A percentile compares a stretch with the other conserved stretches of the same genome.
Conservation (phyloP, 2,329 filamentous ascomycete genomes). For the Curvularia sp. region DNA sequence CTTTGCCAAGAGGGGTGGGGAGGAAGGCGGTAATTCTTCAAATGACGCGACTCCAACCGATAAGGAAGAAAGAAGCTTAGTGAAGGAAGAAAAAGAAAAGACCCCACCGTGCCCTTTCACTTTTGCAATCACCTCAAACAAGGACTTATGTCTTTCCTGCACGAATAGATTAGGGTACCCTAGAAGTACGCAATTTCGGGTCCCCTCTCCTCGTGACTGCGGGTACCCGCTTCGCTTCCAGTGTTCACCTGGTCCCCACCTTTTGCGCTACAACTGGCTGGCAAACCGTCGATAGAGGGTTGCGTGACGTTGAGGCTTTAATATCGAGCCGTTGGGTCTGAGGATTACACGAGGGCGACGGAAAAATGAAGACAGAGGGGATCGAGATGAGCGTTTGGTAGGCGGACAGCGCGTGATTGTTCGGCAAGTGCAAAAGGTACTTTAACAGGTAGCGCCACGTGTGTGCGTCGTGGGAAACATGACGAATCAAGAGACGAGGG, state of each 20-base stretch:
- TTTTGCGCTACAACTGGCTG: neutral
- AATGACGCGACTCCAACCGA: neutral
- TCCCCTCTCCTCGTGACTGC: conserved; percentile 13
- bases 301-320: conserved; percentile 6
- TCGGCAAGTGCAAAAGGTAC: neutral
- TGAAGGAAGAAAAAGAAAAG: neutral
- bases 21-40: neutral
- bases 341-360: neutral
- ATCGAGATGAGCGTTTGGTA: neutral
- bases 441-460: conserved; percentile 18
- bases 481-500: conserved; percentile 22
- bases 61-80: neutral
- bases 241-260: neutral
- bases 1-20: too few relatives aligned
- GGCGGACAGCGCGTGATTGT: neutral
- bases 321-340: conserved; percentile 4
- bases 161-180: conserved; percentile 7
- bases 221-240: conserved; percentile 1
- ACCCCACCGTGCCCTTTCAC: neutral
- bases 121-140: neutral
- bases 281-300: neutral
- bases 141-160: neutral
- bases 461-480: conserved; percentile 20
- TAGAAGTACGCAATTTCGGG: conserved; percentile 12
- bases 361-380: neutral